Base-by-base conservation (phyloP, 1,284 basidiomycete species). In the Meripilus lineatus region DNA sequence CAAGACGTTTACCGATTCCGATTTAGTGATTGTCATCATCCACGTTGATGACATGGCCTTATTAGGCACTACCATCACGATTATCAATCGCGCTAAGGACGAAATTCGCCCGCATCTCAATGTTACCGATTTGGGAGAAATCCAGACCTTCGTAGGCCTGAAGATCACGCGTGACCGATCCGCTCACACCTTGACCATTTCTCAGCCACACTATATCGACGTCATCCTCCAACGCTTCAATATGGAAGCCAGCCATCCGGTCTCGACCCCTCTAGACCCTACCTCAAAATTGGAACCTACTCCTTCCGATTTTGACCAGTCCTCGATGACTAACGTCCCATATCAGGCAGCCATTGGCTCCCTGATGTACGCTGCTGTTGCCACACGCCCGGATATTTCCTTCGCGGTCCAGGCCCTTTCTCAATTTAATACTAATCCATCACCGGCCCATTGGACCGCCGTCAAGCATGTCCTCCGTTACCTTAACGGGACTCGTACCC, bases 401-500 rank as follows among this genome's bases (percentile, higher is more conserved):
- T 48, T 46, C 21, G 42, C 53, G 6, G 46, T 55, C 3, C 42
- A 46, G 14, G 28, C 45, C 2, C 53, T 57, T 13, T n/a, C 39
- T 2, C 55, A 50, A 22, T 55, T 49, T 30, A 32, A 49, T 0
- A 44, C 44, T 17, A 44, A 43, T 25, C 47, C 53, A 6, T 44
- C 40, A 3, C 10, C 11, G 3, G 18, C 15, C 8, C 60, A 63
- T 44, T 58, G 54, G 54, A 45, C 50, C 1, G 56, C 56, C 14
- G 52, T 52, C 6, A 48, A 55, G 17, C 57, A 47, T 5, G 42
- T 57, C 26, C 36, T 60, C 0, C 50, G 53, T 8, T 65, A 62
- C 46, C 45, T 63, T n/a, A 55, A 54, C 22, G 57, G 52, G 3
- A 61, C 53, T 25, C 42, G 46, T 3, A 20, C 24, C 20, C 32